These are phyloP conservation scores for Phyllosticta citribraziliensis DNA, from an alignment of 2,329 filamentous ascomycete species.

Conservation along the genomic window DNA sequence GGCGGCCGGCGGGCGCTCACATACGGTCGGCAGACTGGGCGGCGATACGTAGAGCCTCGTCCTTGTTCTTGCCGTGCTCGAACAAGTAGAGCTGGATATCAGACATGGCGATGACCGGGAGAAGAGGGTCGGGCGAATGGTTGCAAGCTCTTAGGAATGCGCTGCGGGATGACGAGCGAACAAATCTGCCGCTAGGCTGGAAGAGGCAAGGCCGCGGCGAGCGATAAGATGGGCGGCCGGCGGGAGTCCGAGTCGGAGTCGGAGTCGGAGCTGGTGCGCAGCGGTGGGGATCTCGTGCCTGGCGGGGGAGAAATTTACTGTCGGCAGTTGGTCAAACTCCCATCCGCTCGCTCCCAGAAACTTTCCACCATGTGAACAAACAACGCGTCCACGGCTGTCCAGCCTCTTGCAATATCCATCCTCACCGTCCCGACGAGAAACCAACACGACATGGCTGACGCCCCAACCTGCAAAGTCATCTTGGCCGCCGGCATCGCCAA, in stretches of 20 bases:
- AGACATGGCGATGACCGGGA: slow-evolving; percentile 29
- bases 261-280: background rate
- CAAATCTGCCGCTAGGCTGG: slow-evolving; percentile 2
- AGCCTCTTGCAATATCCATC: background rate
- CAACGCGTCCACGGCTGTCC: background rate
- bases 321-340: background rate
- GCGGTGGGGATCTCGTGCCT: background rate
- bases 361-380: slow-evolving; percentile 1
- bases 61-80: slow-evolving; percentile 39
- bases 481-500: slow-evolving; percentile 82
- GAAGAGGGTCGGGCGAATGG: slow-evolving; percentile 2
- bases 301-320: slow-evolving; percentile 1
- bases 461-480: slow-evolving; percentile 74
- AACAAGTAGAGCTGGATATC: slow-evolving; percentile 44
- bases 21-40: slow-evolving; percentile 32
- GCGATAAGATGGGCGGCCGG: slow-evolving; percentile 6
- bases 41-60: slow-evolving; percentile 35
- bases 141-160: slow-evolving; percentile 8
- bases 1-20: slow-evolving; percentile 9
- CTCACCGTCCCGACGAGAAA: slow-evolving; percentile 2
- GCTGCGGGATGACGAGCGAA: slow-evolving; percentile 7
- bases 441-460: slow-evolving; percentile 16
- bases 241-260: background rate
- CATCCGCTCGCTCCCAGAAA: background rate
- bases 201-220: background rate